phyloP scores from a whole-genome alignment of 164 flowering plant species.

The Euptelea pleiosperma region DNA sequence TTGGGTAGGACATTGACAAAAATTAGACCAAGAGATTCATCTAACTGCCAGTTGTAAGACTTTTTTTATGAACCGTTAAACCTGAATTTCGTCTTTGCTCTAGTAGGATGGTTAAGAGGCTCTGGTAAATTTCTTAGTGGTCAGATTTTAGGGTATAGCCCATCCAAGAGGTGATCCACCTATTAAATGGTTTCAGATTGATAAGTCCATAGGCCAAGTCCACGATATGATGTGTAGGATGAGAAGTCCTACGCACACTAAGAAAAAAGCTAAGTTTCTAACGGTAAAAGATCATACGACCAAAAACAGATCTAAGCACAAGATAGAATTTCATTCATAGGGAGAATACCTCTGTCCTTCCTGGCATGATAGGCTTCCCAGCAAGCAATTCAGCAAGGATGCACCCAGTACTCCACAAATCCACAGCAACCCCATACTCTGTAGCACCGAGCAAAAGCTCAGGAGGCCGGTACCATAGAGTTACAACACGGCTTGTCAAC shows the following conservation, averaged over 20 bases:
- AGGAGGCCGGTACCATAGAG: constrained; percentile 92
- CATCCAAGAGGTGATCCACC: background rate
- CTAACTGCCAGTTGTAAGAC: too few relatives aligned
- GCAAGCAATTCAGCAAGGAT: constrained; percentile 84
- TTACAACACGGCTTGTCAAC: constrained; percentile 87
- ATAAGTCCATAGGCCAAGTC: background rate
- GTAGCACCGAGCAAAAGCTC: constrained; percentile 93
- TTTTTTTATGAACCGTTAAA: too few relatives aligned
- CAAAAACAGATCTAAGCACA: too few relatives aligned
- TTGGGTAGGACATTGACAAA: too few relatives aligned
- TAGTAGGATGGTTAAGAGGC: too few relatives aligned
- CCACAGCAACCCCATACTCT: constrained; percentile 77
- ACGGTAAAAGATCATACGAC: too few relatives aligned
- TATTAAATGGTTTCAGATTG: background rate
- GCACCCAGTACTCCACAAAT: constrained; percentile 91
- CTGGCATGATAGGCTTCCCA: constrained; percentile 93
- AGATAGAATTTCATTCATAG: too few relatives aligned
- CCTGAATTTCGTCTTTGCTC: too few relatives aligned
- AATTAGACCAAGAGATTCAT: too few relatives aligned
- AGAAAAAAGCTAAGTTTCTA: too few relatives aligned
- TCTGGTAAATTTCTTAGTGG: too few relatives aligned
- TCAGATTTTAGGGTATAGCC: background rate
- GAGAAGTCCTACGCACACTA: background rate
- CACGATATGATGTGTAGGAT: background rate
- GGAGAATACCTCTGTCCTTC: constrained; percentile 92